These are phyloP conservation scores for Paracamarosporium sp. DNA, from an alignment of 2,329 filamentous ascomycete genomes.

Conservation along the genomic window DNA sequence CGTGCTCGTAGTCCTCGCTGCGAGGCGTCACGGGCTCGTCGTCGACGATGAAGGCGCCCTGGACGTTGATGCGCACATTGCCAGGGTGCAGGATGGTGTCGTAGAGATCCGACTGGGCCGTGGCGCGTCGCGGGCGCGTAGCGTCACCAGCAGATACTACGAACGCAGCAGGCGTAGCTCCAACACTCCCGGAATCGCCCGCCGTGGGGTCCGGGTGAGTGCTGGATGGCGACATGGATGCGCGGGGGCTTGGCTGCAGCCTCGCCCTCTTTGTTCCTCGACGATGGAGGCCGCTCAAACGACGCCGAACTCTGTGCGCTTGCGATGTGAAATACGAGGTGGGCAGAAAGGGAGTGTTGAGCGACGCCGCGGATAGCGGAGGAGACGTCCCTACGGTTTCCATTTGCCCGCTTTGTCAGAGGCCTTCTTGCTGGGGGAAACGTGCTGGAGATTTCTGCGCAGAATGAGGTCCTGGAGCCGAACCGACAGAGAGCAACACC, in stretches of 20 bases:
- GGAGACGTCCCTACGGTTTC: slow-evolving; percentile 34
- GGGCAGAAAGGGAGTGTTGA: slow-evolving; percentile 26
- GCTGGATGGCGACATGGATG: slow-evolving; percentile 37
- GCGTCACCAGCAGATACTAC: slow-evolving; percentile 18
- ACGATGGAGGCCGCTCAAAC: slow-evolving; percentile 23
- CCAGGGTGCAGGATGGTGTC: slow-evolving; percentile 66
- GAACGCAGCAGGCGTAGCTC: background rate
- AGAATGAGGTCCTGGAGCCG: slow-evolving; percentile 44
- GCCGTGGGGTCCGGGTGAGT: slow-evolving; percentile 35
- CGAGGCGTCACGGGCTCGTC: slow-evolving; percentile 63
- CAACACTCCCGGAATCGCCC: slow-evolving; percentile 35
- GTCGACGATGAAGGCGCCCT: slow-evolving; percentile 95
- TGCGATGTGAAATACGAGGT: slow-evolving; percentile 21
- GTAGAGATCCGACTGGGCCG: slow-evolving; percentile 51
- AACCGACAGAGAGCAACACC: slow-evolving; percentile 15
- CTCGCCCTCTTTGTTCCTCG: slow-evolving; percentile 35
- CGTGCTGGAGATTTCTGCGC: slow-evolving; percentile 46
- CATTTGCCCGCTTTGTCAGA: slow-evolving; percentile 46
- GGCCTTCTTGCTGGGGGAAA: slow-evolving; percentile 33
- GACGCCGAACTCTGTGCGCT: slow-evolving; percentile 28
- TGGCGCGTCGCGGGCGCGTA: slow-evolving; percentile 35
- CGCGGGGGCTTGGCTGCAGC: slow-evolving; percentile 44
- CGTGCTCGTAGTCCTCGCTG: slow-evolving; percentile 66
- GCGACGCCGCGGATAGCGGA: slow-evolving; percentile 24
- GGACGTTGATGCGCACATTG: slow-evolving; percentile 91